Evolutionary conservation across 2,329 filamentous ascomycete genomes (phyloP).

Genomic region (Claviceps sp.): DNA sequence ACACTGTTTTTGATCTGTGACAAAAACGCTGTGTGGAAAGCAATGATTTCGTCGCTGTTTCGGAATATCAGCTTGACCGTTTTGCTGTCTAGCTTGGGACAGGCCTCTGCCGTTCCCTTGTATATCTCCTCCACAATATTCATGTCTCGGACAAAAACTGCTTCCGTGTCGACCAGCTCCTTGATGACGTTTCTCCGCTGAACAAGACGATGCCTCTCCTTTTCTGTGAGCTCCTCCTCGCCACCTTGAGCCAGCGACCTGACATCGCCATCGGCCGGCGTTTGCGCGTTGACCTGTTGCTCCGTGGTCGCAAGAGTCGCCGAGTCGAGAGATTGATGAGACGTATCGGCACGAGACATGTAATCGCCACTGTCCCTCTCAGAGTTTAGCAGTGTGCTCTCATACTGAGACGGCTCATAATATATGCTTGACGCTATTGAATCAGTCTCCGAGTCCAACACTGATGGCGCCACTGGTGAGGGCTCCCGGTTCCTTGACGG

Average conservation of each 20-base stretch:
- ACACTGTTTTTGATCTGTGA: slow-evolving; percentile 69
- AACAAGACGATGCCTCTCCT: slow-evolving; percentile 57
- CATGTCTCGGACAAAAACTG: slow-evolving; percentile 86
- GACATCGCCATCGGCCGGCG: slow-evolving; percentile 24
- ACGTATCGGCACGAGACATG: slow-evolving; percentile 27
- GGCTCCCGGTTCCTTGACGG: slow-evolving; percentile 36
- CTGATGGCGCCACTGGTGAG: slow-evolving; percentile 32
- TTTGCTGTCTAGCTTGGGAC: slow-evolving; percentile 63
- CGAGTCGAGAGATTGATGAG: slow-evolving; percentile 33
- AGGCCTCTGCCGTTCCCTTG: slow-evolving; percentile 78
- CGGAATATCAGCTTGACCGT: slow-evolving; percentile 86
- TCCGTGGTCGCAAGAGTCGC: slow-evolving; percentile 31
- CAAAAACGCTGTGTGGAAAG: slow-evolving; percentile 71
- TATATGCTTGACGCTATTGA: slow-evolving; percentile 28
- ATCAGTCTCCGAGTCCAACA: slow-evolving; percentile 20
- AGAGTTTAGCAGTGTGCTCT: slow-evolving; percentile 29
- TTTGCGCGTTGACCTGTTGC: slow-evolving; percentile 22
- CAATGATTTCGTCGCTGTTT: slow-evolving; percentile 81
- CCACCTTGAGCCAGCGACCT: slow-evolving; percentile 23
- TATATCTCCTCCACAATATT: slow-evolving; percentile 97
- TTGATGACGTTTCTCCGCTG: slow-evolving; percentile 78
- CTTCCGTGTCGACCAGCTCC: slow-evolving; percentile 86
- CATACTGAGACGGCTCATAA: slow-evolving; percentile 24
- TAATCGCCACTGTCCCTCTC: slow-evolving; percentile 33
- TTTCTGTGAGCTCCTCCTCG: slow-evolving; percentile 29